Percentiles rank a stretch among this genome's conserved stretches.
These are phyloP conservation scores for Saururus chinensis DNA, from an alignment of 164 flowering plant genomes.

Conservation along the genomic window DNA sequence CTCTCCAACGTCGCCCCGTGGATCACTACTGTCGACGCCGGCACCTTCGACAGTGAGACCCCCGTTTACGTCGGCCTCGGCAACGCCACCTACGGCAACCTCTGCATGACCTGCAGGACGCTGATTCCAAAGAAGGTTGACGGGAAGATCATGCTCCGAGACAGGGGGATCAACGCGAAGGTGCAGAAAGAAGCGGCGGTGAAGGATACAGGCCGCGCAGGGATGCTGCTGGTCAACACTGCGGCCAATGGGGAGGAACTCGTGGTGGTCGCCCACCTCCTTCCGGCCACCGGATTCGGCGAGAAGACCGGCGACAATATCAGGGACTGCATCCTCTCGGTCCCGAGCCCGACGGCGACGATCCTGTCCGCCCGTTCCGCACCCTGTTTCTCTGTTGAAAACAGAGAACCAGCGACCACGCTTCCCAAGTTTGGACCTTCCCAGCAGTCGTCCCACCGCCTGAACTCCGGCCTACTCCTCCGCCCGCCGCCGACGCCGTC, in stretches of 20 bases:
- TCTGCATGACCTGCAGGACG: conserved; percentile 49
- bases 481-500: too few relatives aligned
- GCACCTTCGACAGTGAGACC: conserved; percentile 83
- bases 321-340: conserved; percentile 37
- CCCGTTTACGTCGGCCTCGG: conserved; percentile 58
- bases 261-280: conserved; percentile 69
- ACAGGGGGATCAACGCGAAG: too few relatives aligned
- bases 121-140: conserved; percentile 43
- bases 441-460: too few relatives aligned
- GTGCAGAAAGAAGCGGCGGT: too few relatives aligned
- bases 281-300: conserved; percentile 58
- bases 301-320: conserved; percentile 39
- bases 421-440: too few relatives aligned
- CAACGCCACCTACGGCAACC: conserved; percentile 30
- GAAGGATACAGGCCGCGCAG: too few relatives aligned
- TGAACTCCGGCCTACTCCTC: too few relatives aligned
- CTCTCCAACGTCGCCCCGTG: conserved; percentile 86
- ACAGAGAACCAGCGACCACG: too few relatives aligned
- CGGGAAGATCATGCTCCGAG: conserved; percentile 85
- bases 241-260: too few relatives aligned
- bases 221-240: too few relatives aligned
- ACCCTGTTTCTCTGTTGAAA: too few relatives aligned
- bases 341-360: conserved; percentile 44
- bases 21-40: conserved; percentile 86
- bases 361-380: conserved; percentile 34